Evolutionary conservation across 1,139 yeast genomes (phyloP).

Genomic region (Candida albicans): DNA sequence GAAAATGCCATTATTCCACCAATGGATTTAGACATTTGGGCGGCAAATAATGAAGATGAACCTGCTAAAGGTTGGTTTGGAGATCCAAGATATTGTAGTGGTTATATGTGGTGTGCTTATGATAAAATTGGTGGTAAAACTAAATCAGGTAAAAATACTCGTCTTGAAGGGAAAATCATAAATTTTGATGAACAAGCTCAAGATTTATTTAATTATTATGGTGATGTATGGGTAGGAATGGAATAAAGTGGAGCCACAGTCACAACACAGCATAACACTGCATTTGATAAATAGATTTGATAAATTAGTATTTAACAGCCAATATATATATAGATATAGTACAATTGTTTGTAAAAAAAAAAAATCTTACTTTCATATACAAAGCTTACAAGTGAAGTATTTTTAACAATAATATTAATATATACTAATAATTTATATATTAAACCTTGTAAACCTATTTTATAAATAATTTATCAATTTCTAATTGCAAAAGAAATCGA

Average conservation of each 20-base stretch:
- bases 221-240: conserved; percentile 37
- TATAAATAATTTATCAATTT: too few species aligned
- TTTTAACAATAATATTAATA: too few species aligned
- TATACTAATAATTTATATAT: too few species aligned
- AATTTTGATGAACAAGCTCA: conserved; percentile 26
- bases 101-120: conserved; percentile 50
- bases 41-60: conserved; percentile 28
- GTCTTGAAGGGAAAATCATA: conserved; percentile 26
- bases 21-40: conserved; percentile 16
- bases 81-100: conserved; percentile 37
- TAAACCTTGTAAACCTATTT: too few species aligned
- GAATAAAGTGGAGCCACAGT: conserved; percentile 7
- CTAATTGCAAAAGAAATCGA: too few species aligned
- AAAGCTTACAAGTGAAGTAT: too few species aligned
- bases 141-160: conserved; percentile 23
- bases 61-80: conserved; percentile 35
- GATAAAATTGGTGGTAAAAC: conserved; percentile 39
- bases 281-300: too few species aligned
- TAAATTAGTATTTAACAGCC: too few species aligned
- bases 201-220: conserved; percentile 30
- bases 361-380: too few species aligned
- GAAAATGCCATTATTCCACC: conserved; percentile 37
- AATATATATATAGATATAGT: too few species aligned
- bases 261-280: too few species aligned
- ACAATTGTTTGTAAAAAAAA: too few species aligned